These are phyloP conservation scores for Ascochyta pisi DNA, from an alignment of 2,329 filamentous ascomycete species.

Conservation along the genomic window DNA sequence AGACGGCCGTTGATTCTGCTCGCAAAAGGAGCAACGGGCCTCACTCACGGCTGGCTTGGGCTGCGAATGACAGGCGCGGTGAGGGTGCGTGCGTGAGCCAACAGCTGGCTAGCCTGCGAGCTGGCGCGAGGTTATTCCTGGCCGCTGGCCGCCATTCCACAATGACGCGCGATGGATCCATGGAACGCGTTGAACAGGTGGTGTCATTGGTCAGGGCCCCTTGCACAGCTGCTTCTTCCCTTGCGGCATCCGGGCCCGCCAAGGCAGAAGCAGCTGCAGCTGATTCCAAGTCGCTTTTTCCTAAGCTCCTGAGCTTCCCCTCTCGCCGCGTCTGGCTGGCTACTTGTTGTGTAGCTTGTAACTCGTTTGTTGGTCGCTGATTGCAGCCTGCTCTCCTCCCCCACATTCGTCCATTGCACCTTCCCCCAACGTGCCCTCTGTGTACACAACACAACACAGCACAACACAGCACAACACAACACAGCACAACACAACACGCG, in stretches of 20 bases:
- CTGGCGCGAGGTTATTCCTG: constrained; percentile 29
- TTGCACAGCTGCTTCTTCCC: constrained; percentile 38
- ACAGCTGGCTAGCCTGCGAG: constrained; percentile 32
- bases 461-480: too few species aligned
- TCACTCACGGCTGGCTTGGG: constrained; percentile 17
- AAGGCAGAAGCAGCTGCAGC: constrained; percentile 18
- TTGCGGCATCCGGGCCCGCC: constrained; percentile 24
- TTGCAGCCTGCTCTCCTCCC: background rate
- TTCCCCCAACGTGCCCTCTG: constrained; percentile 1
- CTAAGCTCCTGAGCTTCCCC: constrained; percentile 1
- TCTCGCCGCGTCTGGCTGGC: constrained; percentile 13
- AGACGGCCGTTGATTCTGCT: constrained; percentile 9
- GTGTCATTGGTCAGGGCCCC: constrained; percentile 31
- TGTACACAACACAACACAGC: constrained; percentile 3
- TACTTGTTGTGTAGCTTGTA: background rate
- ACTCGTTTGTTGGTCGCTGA: constrained; percentile 8
- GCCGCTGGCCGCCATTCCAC: constrained; percentile 6
- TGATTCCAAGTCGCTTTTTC: constrained; percentile 21
- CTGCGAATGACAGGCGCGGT: constrained; percentile 22
- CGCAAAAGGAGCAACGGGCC: constrained; percentile 11
- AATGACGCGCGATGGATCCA: constrained; percentile 23
- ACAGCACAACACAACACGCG: too few species aligned
- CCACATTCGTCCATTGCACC: constrained; percentile 6
- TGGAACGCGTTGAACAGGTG: constrained; percentile 25
- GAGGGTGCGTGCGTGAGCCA: constrained; percentile 18